A percentile compares a stretch with the other conserved stretches of the same genome.
Conservation (phyloP, 768 basidiomycete species). For the Tremella mesenterica region DNA sequence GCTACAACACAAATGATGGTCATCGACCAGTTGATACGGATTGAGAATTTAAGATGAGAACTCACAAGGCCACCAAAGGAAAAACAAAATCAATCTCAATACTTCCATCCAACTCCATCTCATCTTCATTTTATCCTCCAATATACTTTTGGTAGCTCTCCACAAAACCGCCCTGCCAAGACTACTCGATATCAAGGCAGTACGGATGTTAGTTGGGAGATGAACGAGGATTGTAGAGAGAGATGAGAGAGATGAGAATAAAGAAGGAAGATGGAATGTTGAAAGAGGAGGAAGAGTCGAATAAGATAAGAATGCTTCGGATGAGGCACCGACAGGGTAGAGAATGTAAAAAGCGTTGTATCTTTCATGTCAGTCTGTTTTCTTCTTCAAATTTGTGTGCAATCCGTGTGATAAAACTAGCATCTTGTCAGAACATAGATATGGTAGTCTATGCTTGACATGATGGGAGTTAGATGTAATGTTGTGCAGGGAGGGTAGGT, state of each 20-base stretch:
- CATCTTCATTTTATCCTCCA: constrained; percentile 4
- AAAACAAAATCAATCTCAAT: constrained; percentile 56
- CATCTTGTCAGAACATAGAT: no score
- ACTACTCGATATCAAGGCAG: constrained; percentile 47
- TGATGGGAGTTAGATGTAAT: no score
- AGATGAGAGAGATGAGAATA: constrained; percentile 9
- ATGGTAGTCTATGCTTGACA: no score
- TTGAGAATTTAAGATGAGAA: no score
- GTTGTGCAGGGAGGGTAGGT: no score
- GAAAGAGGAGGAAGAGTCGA: constrained; percentile 58
- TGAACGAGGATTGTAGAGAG: constrained; percentile 18
- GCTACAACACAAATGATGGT: no score
- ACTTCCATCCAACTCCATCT: constrained; percentile 56
- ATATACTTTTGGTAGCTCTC: constrained; percentile 18
- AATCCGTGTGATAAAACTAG: neutral
- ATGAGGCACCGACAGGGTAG: constrained; percentile 86
- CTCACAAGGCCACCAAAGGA: constrained; percentile 83
- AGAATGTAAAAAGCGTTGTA: constrained; percentile 89
- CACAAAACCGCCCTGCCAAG: constrained; percentile 44
- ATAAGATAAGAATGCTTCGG: constrained; percentile 77
- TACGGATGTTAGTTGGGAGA: constrained; percentile 13
- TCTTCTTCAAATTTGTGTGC: neutral
- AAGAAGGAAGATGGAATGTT: constrained; percentile 3
- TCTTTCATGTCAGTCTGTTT: constrained; percentile 47
- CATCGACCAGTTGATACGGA: no score